Base-by-base conservation (phyloP, 495 filamentous ascomycete species). In the Xylaria cubensis region DNA sequence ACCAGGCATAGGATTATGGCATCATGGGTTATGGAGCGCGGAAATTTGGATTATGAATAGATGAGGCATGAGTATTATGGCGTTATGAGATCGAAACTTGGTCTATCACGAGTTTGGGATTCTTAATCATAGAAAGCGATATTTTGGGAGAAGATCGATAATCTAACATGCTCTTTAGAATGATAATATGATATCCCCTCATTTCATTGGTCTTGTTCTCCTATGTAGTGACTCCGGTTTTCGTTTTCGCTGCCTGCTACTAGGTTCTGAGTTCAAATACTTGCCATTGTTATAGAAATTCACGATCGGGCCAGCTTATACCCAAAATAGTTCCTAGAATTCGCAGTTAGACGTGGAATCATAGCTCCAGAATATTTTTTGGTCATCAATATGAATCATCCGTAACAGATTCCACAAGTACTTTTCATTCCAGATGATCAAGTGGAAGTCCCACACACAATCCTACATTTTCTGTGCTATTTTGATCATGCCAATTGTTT, bases 1-100 rank as follows among this genome's bases (percentile, higher is more conserved):
- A 39, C 26, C 44, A 29, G n/a, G 19, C 42, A 62, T 50, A 62
- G 56, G 56, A 26, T 65, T 44, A 67, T 9, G 59, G 55, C 44
- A 69, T 48, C 17, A 69, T 69, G 26, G 41, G 4, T 34, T 44
- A 69, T 32, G 74, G 51, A 55, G 72, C 26, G 71, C 41, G 65
- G 62, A 24, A 44, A 46, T 36, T 71, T 26, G 67, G 51, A 67
- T 53, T 32, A 74, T 24, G 61, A 21, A 64, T 50, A 48, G 36
- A 64, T 34, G 59, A 71, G 8, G 12, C 58, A 70, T 64, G 59
- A 64, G 73, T 56, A 32, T 75, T 34, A 75, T 61, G 76, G 76
- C 50, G 69, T 71, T 71, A 46, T 42, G 46, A 58, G 48, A 58
- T 46, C 15, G 24, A 36, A 24, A 29, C 24, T 64, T 56, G 59